Evolutionary conservation across 768 basidiomycete genomes (phyloP).

Genomic region (Phanerodontia chrysosporium): DNA sequence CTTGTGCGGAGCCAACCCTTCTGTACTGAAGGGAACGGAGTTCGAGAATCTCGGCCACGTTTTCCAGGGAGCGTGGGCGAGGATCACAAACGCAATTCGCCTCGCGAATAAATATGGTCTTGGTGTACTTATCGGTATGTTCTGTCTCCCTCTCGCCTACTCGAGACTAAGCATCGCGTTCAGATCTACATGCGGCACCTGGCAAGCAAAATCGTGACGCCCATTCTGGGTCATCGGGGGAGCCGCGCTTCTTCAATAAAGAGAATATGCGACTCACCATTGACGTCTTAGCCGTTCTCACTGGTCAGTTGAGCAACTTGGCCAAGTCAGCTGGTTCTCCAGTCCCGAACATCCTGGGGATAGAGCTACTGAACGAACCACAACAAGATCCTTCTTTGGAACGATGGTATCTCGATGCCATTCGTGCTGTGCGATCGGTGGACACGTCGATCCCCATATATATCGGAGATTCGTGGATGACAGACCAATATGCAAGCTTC

Average conservation of each 20-base stretch:
- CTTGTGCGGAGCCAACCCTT: constrained; percentile 52
- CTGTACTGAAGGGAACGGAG: constrained; percentile 60
- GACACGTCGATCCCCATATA: constrained; percentile 63
- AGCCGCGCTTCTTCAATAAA: constrained; percentile 46
- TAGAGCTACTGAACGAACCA: constrained; percentile 62
- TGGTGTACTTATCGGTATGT: constrained; percentile 69
- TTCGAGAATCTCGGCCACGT: constrained; percentile 48
- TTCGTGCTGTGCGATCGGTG: constrained; percentile 46
- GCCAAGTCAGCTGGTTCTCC: constrained; percentile 30
- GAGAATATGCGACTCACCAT: constrained; percentile 45
- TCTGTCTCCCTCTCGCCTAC: not conserved
- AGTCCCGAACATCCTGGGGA: constrained; percentile 45
- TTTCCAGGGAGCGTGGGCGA: constrained; percentile 63
- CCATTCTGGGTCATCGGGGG: constrained; percentile 53
- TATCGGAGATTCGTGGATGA: constrained; percentile 73
- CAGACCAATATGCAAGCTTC: constrained; percentile 58
- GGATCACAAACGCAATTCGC: constrained; percentile 56
- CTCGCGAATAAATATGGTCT: constrained; percentile 53
- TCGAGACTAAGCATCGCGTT: constrained; percentile 11
- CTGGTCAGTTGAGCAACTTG: constrained; percentile 33
- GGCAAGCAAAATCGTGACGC: constrained; percentile 72
- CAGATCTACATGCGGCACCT: constrained; percentile 72
- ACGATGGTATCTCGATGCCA: constrained; percentile 59
- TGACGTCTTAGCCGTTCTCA: constrained; percentile 43
- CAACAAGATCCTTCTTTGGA: constrained; percentile 45